These are phyloP conservation scores for Backusella mclennaniae DNA, from an alignment of 192 early-diverging fungal species.

Conservation along the genomic window DNA sequence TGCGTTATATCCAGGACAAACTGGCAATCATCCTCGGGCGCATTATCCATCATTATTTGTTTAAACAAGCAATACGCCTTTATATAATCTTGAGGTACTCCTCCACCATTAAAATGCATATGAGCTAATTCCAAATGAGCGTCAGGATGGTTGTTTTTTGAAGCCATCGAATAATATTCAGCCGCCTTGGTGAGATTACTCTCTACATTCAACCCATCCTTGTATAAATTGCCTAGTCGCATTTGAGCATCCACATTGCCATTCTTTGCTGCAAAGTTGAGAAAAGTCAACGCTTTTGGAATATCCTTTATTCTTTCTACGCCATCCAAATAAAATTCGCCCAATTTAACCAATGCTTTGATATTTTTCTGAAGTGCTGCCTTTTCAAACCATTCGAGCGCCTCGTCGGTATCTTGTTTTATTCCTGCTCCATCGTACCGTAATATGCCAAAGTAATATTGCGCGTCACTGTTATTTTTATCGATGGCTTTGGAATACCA, in stretches of 20 bases:
- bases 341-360: not conserved
- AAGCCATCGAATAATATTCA: not conserved
- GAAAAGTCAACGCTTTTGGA: not conserved
- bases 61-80: not conserved
- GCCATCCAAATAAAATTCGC: not conserved
- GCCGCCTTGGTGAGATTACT: not conserved
- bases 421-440: not conserved
- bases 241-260: not conserved
- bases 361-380: not conserved
- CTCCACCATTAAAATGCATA: not conserved
- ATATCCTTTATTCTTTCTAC: not conserved
- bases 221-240: not conserved
- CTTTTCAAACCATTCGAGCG: not conserved
- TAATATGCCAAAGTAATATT: not conserved
- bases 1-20: not conserved
- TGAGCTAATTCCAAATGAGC: not conserved
- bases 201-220: not conserved
- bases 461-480: not conserved
- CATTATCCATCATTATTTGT: not conserved
- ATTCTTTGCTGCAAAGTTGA: not conserved
- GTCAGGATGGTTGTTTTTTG: not conserved
- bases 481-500: not conserved
- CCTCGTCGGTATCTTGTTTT: not conserved
- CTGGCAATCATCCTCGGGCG: not conserved
- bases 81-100: not conserved